Base-by-base conservation (phyloP, 2,329 filamentous ascomycete species). In the Chrysoporthe puriensis region DNA sequence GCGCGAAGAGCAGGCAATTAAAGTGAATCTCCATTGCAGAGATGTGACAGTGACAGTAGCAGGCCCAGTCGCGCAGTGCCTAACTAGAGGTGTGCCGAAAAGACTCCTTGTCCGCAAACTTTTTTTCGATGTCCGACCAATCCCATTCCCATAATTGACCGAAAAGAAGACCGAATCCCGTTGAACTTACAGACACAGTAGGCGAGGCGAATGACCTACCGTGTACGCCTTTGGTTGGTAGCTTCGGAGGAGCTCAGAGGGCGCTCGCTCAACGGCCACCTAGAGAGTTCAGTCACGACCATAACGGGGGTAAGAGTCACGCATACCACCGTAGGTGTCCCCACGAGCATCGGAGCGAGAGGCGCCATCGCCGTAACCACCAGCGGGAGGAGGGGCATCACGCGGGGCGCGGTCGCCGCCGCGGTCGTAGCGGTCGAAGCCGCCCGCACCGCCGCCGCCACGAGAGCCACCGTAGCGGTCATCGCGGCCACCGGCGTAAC, bases 401-500 rank as follows among this genome's bases (percentile, higher is more conserved):
- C 75, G 75, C 64, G 75, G 71, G 64, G 71, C 73, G 60, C 75
- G 74, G 50, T 73, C 73, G 56, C 43, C 60, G 63, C 59, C 50
- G 48, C 68, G 57, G 21, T 63, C 54, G 8, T 66, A 52, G 34
- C 67, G 56, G 46, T 69, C 63, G 48, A 64, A 66, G 26, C 68
- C 69, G 13, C 66, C 70, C 14, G 64, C 50, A 43, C 58, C 44
- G 21, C 60, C 68, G 21, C 70, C 57, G 5, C 66, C 69, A 59
- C 64, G 63, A 26, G 63, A 58, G n/a, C 63, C 63, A 26, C 54
- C 66, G 65, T 67, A 70, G 32, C 63, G 62, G 59, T 64, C 66
- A 42, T 67, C 70, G 36, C 68, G 67, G 60, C 77, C 77, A 67
- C 80, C 78, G 59, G 79, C 77, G 68, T 79, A 77, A 58, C 77